Evolutionary conservation across 306 rosid genomes (phyloP), one percentile per base, ranked within the genome.

Genomic region (Inga leiocalycina): DNA sequence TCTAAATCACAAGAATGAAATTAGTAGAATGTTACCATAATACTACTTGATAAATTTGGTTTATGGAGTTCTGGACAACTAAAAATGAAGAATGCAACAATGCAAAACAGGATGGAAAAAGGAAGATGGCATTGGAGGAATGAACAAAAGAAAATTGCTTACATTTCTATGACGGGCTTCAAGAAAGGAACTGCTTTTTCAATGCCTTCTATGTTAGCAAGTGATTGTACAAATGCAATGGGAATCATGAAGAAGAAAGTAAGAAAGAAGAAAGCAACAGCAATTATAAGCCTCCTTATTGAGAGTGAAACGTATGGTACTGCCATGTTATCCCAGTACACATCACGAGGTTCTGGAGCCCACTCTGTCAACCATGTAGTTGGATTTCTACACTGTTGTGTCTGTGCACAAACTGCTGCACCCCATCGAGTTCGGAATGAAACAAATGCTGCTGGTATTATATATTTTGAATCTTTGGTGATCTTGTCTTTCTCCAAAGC

Each of bases 161-260:
- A 93, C 99, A 84, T 39, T 87, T 96, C 99, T 82, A 96, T 92
- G 45, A 96, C 13, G 65, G 88, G 51, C 91, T 87, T 91, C 45
- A 96, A 86, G 81, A 96, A 92, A 76, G 99, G 98, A 46, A 46
- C 90, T 67, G 92, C 91, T 86, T 90, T 96, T 78, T 94, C 99
- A 76, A 96, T 93, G 72, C 94, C 91, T 85, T 96, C 99, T 45
- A 96, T 90, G 82, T 96, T 96, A 39, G 99, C 99, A 61, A 93
- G 97, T 49, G 99, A 92, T 84, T 96, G 99, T 22, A 96, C 99
- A 80, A 90, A 91, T 82, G 98, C 97, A 44, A 96, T 96, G 84
- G 99, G 99, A 52, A 96, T 96, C 99, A 96, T 89, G 93, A 96
- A 96, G 86, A 93, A 96, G 89, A 96, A 93, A 35, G 99, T 92